phyloP scores from a whole-genome alignment of 441 rosid species.

The Gossypium trilobum region DNA sequence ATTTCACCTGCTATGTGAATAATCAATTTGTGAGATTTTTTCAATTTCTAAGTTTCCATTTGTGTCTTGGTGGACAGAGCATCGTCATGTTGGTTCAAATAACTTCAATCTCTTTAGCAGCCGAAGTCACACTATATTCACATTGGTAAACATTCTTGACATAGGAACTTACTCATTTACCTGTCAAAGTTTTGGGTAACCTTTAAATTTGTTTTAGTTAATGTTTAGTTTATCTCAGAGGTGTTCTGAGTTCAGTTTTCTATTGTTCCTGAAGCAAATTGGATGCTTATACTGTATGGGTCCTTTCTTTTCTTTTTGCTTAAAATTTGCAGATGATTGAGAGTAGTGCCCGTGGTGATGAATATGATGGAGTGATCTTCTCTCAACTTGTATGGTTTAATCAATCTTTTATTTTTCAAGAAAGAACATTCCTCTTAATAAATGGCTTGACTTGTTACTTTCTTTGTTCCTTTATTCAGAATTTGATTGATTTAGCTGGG shows the following conservation, averaged over 20 bases:
- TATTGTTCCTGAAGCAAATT: background rate
- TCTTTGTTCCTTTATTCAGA: slow-evolving; percentile 36
- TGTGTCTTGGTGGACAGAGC: slow-evolving; percentile 50
- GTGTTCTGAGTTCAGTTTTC: background rate
- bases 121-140: slow-evolving; percentile 97
- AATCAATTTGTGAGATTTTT: background rate
- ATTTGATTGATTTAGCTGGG: slow-evolving; percentile 97
- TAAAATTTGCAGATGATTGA: slow-evolving; percentile 79
- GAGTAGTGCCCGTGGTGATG: slow-evolving; percentile 92
- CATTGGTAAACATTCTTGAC: slow-evolving; percentile 47
- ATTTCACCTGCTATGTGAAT: background rate
- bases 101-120: slow-evolving; percentile 92
- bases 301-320: slow-evolving; percentile 11
- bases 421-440: slow-evolving; percentile 10
- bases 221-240: background rate
- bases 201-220: background rate
- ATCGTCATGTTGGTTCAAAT: slow-evolving; percentile 99
- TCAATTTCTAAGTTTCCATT: slow-evolving; percentile 11
- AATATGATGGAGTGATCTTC: slow-evolving; percentile 97
- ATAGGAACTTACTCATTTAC: background rate
- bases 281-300: background rate
- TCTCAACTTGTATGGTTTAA: slow-evolving; percentile 74
- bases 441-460: slow-evolving; percentile 16
- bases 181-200: background rate
- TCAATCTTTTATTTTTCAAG: slow-evolving; percentile 14